phyloP scores from a whole-genome alignment of 2,329 filamentous ascomycete genomes.

The Pseudogymnoascus sp. region DNA sequence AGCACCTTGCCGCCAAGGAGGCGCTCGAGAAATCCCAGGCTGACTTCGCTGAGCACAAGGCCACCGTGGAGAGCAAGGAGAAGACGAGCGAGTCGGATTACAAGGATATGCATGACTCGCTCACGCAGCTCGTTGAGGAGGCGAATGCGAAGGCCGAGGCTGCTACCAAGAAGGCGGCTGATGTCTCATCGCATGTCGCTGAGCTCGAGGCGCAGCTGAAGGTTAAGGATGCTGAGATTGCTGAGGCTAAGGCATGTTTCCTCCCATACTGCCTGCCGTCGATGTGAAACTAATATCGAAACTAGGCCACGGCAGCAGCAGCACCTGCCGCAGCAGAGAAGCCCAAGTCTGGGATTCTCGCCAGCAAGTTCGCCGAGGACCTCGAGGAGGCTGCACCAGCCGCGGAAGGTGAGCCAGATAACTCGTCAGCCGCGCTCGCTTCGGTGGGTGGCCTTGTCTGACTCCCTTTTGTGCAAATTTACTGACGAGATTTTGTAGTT shows the following conservation, averaged over 20 bases:
- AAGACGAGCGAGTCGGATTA: conserved; percentile 55
- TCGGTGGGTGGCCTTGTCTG: conserved; percentile 45
- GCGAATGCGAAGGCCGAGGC: conserved; percentile 33
- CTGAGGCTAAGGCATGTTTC: conserved; percentile 47
- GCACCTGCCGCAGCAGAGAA: conserved; percentile 13
- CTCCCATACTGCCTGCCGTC: background rate
- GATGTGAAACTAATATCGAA: conserved; percentile 7
- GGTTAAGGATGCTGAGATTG: conserved; percentile 56
- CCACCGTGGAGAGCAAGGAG: conserved; percentile 43
- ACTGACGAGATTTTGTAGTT: conserved; percentile 21
- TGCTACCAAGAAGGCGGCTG: conserved; percentile 22
- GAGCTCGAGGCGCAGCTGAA: conserved; percentile 25
- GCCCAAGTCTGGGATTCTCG: background rate
- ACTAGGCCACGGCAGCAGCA: conserved; percentile 9
- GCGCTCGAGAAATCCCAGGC: conserved; percentile 41
- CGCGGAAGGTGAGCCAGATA: conserved; percentile 56
- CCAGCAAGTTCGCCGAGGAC: conserved; percentile 45
- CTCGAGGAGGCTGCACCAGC: conserved; percentile 30
- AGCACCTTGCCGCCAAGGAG: conserved; percentile 30
- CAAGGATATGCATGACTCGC: conserved; percentile 55
- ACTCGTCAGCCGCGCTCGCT: conserved; percentile 59
- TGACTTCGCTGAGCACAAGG: conserved; percentile 46
- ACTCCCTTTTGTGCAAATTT: conserved; percentile 15
- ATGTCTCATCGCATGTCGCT: background rate
- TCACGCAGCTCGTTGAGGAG: conserved; percentile 54